Evolutionary conservation across 176 grass and related monocot genomes (phyloP).

Genomic region (Pharus latifolius): DNA sequence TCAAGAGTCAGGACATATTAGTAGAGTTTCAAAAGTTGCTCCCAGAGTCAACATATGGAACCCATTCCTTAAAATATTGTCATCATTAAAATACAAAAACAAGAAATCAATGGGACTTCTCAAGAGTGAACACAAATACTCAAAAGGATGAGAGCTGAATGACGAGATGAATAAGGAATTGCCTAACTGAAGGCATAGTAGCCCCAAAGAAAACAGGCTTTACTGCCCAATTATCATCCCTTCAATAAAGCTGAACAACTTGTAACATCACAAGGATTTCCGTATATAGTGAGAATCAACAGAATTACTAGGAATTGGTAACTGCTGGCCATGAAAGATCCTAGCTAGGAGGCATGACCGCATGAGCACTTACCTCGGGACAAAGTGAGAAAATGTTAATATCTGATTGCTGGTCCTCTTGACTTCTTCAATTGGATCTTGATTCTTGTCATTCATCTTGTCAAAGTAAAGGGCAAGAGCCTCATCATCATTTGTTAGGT

Average conservation of each 20-base stretch:
- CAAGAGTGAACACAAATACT: conserved; percentile 2
- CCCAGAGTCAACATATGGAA: too few species aligned
- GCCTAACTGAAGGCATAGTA: neutral
- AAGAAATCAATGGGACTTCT: neutral
- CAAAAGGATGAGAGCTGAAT: neutral
- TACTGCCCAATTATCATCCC: neutral
- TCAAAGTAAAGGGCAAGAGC: conserved; percentile 80
- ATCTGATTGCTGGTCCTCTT: conserved; percentile 56
- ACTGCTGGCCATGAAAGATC: neutral
- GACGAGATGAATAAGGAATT: neutral
- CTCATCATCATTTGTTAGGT: conserved; percentile 50
- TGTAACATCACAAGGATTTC: neutral
- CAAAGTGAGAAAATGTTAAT: conserved; percentile 93
- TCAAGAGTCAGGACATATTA: too few species aligned
- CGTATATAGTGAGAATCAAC: neutral
- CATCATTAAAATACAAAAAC: neutral
- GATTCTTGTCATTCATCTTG: conserved; percentile 70
- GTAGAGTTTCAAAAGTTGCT: neutral
- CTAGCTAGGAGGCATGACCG: neutral
- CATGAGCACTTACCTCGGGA: conserved; percentile 58
- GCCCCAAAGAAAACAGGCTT: neutral
- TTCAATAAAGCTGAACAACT: neutral
- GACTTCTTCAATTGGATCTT: conserved; percentile 65
- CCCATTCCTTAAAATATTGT: neutral
- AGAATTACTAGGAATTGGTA: neutral